Base-by-base conservation (phyloP, 306 rosid species). In the Arachis hypogaea region DNA sequence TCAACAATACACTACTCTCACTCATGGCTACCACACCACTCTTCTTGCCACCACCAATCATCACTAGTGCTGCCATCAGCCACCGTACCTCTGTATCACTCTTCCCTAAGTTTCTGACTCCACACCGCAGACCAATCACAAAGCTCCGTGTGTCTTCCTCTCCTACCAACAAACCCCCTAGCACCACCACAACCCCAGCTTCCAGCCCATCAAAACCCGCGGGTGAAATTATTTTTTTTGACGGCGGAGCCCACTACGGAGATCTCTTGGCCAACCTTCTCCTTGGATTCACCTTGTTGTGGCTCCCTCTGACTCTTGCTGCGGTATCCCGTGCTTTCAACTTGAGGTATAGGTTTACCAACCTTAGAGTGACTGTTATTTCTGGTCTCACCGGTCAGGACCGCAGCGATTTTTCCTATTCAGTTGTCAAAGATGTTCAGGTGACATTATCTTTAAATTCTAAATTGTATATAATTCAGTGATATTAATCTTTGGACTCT, bases 241-340 rank as follows among this genome's bases (percentile, higher is more conserved):
- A 94, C 86, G 97, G 98, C 0, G 98, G 98, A n/a, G 92, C 96
- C 38, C 98, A 91, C 82, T 89, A 88, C 58, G 96, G 98, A 0
- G 97, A 94, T 77, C 95, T 94, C 0, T 9, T 77, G 0, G 86
- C 94, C 1, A 93, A 93, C 71, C 90, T 93, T 0, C 4, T 89
- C 0, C 90, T 93, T 3, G 96, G 96, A 1, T 91, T 91, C 84
- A 93, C 96, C n/a, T 93, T 93, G 1, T 22, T 93, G 0, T 94
- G 98, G 97, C 85, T 94, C 0, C 97, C 97, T 0, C 69, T 94
- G 3, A 94, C 97, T 9, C n/a, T 92, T 1, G 99, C 96, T 0
- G 95, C 99, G 3, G 92, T 94, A 30, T 92, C 89, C 0, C 75
- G 97, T 40, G 97, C 93, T 1, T 85, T 89, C 60, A 73, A 42